Evolutionary conservation across 2,329 filamentous ascomycete species (phyloP), one percentile per base, ranked within the genome.

Genomic region (Diaporthe amygdali): DNA sequence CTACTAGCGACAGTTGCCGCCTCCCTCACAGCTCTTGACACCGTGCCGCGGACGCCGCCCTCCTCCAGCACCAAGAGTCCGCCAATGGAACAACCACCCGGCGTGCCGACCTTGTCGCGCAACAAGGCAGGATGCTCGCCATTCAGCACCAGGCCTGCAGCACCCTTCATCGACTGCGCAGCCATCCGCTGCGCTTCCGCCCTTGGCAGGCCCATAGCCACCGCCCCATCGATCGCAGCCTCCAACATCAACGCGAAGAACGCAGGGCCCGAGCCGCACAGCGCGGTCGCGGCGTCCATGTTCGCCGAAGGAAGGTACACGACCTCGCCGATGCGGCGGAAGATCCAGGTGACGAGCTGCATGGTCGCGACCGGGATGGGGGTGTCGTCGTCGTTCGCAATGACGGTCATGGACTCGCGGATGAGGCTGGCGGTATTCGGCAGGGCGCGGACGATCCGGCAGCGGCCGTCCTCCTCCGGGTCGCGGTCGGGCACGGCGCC

Each of bases 371-470:
- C 78, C 6, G 87, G 84, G 41, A 68, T 59, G 17, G 94, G 83
- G 3, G 90, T 86, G 10, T 91, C 89, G 10, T 84, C 85, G 8
- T 87, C 85, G 55, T 87, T 90, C 59, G 90, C 91, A 75, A 97
- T 92, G 68, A 96, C 90, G 5, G 92, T 96, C 93, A 96, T 96
- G 75, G 89, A 91, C 81, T 97, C 92, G 56, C 93, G 85, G 71
- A 97, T 92, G 61, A 93, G 87, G 32, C 91, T 91, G 14, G 94
- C 94, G 0, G 93, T 95, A 84, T 97, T 97, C 76, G 94, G 94
- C 89, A 97, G 94, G 68, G 92, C 94, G 39, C 94, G 88, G 5
- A 97, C 91, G 54, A 96, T 87, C 51, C 88, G 85, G 81, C 89
- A 93, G 47, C 85, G 82, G 34, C 85, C 84, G 69, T 85, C 84